Conservation (phyloP, 2,329 filamentous ascomycete species). For the Aspergillus luchuensis region DNA sequence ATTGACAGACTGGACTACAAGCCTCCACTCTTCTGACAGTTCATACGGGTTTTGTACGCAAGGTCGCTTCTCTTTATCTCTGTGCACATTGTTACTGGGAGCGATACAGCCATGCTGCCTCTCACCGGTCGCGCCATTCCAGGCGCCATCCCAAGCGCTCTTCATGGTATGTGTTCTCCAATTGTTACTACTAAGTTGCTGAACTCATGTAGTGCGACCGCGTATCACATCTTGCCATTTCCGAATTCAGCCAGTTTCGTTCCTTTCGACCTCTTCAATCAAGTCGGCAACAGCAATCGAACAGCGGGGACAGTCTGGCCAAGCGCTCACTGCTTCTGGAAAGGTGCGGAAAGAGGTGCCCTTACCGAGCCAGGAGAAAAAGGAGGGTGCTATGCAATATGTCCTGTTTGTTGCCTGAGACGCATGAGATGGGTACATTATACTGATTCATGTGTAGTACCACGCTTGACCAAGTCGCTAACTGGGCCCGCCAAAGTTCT, state of each 20-base stretch:
- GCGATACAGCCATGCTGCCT: conserved; percentile 27
- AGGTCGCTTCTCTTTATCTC: background rate
- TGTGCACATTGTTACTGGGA: background rate
- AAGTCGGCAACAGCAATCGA: conserved; percentile 48
- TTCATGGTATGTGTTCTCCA: conserved; percentile 27
- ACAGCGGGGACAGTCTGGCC: conserved; percentile 35
- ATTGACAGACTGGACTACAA: background rate
- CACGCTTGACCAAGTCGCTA: conserved; percentile 70
- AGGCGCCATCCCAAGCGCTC: conserved; percentile 30
- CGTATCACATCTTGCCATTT: conserved; percentile 32
- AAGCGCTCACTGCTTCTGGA: conserved; percentile 44
- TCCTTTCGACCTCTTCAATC: conserved; percentile 46
- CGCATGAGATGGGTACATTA: background rate
- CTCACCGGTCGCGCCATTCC: conserved; percentile 29
- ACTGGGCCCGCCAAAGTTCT: conserved; percentile 85
- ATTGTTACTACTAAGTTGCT: conserved; percentile 17
- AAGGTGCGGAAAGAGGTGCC: conserved; percentile 52
- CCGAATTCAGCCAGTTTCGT: conserved; percentile 40
- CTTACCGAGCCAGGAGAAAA: conserved; percentile 53
- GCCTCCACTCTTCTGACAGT: background rate
- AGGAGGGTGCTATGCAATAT: conserved; percentile 56
- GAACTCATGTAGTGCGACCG: conserved; percentile 31
- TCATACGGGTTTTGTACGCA: background rate
- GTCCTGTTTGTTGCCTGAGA: conserved; percentile 43
- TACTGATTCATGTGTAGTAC: conserved; percentile 31